Base-by-base conservation (phyloP, 2,329 filamentous ascomycete genomes). In the Trichophyton verrucosum region DNA sequence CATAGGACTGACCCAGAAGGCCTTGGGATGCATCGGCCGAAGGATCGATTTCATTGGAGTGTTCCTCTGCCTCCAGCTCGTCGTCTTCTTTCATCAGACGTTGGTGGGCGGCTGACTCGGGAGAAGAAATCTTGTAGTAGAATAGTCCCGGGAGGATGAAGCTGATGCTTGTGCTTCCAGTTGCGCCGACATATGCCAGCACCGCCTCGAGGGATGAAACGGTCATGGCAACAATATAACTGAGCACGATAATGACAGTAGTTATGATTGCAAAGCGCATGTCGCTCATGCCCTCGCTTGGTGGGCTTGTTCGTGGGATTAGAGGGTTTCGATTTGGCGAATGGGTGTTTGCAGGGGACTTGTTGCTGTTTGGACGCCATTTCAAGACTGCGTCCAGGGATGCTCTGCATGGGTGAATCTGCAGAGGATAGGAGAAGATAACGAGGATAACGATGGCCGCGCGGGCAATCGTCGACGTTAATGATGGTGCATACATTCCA, bases 121-220 rank as follows among this genome's bases (percentile, higher is more conserved):
- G 94, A 24, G 89, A 85, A 11, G 90, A 95, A 63, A 99, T 97
- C 75, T 97, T 97, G 77, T 97, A 99, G 75, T 97, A 99, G 74
- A 99, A 99, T 3, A 99, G 76, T 0, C 94, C 94, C 0, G 94
- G 94, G 0, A 99, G 81, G 65, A 99, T 97, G 72, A 99, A 99
- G 64, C 89, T 95, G 68, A 99, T 99, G 63, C 89, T 90, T 0
- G 94, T 99, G 58, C 87, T 92, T 59, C 94, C 94, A 0, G 94
- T 99, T 67, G 87, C 91, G 42, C 94, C 94, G 9, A 99, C 94
- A 67, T 96, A 99, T 0, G 94, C 92, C 0, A 99, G 81, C 0
- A 99, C 91, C 55, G 89, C 87, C 71, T 96, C 91, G 2, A 99
- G 81, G 11, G 87, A 94, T 20, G 85, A 88, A 2, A 99, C 91